These are phyloP conservation scores for Xylaria intraflava DNA, from an alignment of 495 filamentous ascomycete genomes.

Conservation along the genomic window DNA sequence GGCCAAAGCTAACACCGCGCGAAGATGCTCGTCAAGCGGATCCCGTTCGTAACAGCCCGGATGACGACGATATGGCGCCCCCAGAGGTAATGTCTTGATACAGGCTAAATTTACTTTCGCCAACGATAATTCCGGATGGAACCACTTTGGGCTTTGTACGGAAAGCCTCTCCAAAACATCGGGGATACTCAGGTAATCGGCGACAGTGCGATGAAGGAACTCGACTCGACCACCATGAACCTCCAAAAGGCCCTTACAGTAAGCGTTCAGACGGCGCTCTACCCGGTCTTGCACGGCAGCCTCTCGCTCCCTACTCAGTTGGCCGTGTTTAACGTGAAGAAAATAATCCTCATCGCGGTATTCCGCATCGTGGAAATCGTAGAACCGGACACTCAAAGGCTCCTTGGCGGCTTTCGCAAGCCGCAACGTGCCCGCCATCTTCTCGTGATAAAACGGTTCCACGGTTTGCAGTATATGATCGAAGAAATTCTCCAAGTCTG, in stretches of 20 bases:
- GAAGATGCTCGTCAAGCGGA: slow-evolving; percentile 1
- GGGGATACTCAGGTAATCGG: neutral
- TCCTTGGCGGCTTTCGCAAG: slow-evolving; percentile 4
- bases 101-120: slow-evolving; percentile 2
- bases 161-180: neutral
- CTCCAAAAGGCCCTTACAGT: slow-evolving; percentile 3
- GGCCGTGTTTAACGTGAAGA: neutral
- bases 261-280: slow-evolving; percentile 1
- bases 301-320: neutral
- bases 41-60: neutral
- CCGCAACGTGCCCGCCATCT: slow-evolving; percentile 6
- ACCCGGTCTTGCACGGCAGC: neutral
- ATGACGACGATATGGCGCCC: neutral
- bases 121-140: neutral
- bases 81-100: neutral
- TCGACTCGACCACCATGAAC: slow-evolving; percentile 3
- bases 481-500: slow-evolving; percentile 21
- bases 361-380: slow-evolving; percentile 9
- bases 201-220: slow-evolving; percentile 5
- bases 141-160: neutral
- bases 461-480: slow-evolving; percentile 14
- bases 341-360: slow-evolving; percentile 5
- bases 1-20: neutral
- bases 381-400: neutral
- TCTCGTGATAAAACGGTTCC: slow-evolving; percentile 9